Conservation (phyloP, 2,329 filamentous ascomycete species). For the Diaporthe destruens region DNA sequence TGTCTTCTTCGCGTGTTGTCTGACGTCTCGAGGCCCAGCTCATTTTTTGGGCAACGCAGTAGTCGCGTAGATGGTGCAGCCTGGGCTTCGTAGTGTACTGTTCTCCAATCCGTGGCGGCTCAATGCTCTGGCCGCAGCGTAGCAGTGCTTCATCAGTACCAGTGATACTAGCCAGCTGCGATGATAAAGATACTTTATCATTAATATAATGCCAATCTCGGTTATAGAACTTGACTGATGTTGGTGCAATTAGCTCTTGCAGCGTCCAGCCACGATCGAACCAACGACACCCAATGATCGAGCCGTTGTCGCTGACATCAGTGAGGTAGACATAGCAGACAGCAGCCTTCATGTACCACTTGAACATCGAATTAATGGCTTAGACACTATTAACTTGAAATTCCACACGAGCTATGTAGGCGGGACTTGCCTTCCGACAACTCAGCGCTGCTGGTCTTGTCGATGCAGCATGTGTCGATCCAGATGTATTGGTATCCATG, state of each 20-base stretch:
- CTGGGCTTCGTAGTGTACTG: neutral
- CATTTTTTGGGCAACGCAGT: neutral
- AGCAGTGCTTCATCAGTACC: neutral
- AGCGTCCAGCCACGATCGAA: constrained; percentile 34
- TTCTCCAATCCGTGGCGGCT: neutral
- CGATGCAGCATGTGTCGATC: constrained; percentile 31
- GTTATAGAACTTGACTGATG: constrained; percentile 40
- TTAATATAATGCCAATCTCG: constrained; percentile 36
- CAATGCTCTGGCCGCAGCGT: constrained; percentile 35
- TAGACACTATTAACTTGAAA: neutral
- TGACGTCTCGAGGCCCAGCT: neutral
- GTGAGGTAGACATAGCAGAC: constrained; percentile 11
- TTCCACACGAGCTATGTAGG: accelerated
- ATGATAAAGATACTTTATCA: neutral
- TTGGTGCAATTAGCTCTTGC: constrained; percentile 41
- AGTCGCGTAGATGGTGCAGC: neutral
- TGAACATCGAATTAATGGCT: constrained; percentile 26
- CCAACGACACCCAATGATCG: constrained; percentile 2
- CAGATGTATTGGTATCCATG: neutral
- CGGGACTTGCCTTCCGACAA: neutral
- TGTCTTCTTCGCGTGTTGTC: neutral
- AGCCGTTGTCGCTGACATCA: constrained; percentile 21
- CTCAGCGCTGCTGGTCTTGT: constrained; percentile 16
- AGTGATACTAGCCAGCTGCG: neutral
- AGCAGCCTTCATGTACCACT: neutral